Evolutionary conservation across 1,139 yeast species (phyloP), one percentile per base, ranked within the genome.

Genomic region (Magnusiomyces suaveolens): DNA sequence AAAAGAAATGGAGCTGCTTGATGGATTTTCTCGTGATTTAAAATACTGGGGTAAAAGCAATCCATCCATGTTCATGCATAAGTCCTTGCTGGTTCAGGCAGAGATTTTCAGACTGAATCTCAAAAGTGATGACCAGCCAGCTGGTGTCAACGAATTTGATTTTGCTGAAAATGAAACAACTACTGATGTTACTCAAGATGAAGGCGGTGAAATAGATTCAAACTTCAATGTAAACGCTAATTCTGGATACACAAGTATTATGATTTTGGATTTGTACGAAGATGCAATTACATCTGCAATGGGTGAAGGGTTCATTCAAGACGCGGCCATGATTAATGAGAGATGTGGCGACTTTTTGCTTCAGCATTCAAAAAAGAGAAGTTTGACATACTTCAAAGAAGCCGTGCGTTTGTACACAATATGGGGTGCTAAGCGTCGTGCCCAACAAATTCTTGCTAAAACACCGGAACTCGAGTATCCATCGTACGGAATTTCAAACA

Each of bases 341-440:
- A 66, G 75, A 23, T 78, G 82, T 65, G 80, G 77, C 1, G 66
- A 65, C 18, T 79, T 80, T 79, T 62, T 79, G 16, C 65, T 64
- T n/a, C 62, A 57, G 1, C 64, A 63, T n/a, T 65, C 72, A 2
- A 68, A 67, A 33, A 58, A 60, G 49, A 57, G 68, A 44, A 51
- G 69, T 24, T 53, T 63, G 26, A 60, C 58, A 3, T 68, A 63
- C 52, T 57, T 69, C 43, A 64, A 60, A 46, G 67, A 66, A 46
- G 67, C 72, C 0, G 62, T 65, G 39, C 61, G 65, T 16, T 55
- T 64, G 33, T 69, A 67, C 50, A 62, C 65, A 25, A 54, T 64
- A 3, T 69, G 72, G 72, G 73, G 72, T 3, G 64, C 69, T 8
- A 61, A 60, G 18, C 56, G 57, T 20, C 68, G 69, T 54, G 69